phyloP scores from a whole-genome alignment of 805 yeast genomes.

The Lachancea dasiensis region DNA sequence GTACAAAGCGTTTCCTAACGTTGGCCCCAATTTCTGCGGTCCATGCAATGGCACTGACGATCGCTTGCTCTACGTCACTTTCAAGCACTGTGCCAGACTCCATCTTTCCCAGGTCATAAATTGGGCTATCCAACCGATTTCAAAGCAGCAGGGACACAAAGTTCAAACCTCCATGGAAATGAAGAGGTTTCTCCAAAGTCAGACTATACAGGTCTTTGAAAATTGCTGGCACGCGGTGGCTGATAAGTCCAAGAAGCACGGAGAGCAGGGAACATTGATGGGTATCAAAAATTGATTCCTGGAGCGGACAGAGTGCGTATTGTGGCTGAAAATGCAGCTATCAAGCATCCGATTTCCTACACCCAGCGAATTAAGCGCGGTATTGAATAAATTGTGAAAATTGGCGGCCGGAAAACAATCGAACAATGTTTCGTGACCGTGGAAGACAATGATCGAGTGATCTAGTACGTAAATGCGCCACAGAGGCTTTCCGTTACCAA shows the following conservation, averaged over 20 bases:
- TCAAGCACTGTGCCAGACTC: no score
- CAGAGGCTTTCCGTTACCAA: constrained; percentile 20
- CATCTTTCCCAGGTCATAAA: no score
- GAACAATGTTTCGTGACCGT: constrained; percentile 29
- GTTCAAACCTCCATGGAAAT: constrained; percentile 13
- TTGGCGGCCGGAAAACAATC: constrained; percentile 29
- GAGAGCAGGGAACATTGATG: constrained; percentile 25
- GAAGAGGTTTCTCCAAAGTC: constrained; percentile 24
- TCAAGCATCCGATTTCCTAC: constrained; percentile 1
- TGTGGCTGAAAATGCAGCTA: constrained; percentile 4
- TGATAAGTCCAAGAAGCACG: constrained; percentile 19
- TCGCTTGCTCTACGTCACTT: no score
- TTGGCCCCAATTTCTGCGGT: no score
- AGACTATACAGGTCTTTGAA: constrained; percentile 22
- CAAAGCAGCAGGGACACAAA: constrained; percentile 9
- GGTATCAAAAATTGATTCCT: constrained; percentile 26
- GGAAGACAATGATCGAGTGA: constrained; percentile 24
- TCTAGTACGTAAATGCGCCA: constrained; percentile 27
- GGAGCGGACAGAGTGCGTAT: constrained; percentile 10
- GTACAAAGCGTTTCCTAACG: no score
- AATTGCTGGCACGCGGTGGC: constrained; percentile 26
- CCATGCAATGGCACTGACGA: no score
- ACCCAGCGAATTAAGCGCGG: constrained; percentile 15
- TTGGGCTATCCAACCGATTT: no score
- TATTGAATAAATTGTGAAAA: constrained; percentile 22